A percentile compares a stretch with the other conserved stretches of the same genome.
phyloP scores from a whole-genome alignment of 2,329 filamentous ascomycete species.

The Didymella lethalis region DNA sequence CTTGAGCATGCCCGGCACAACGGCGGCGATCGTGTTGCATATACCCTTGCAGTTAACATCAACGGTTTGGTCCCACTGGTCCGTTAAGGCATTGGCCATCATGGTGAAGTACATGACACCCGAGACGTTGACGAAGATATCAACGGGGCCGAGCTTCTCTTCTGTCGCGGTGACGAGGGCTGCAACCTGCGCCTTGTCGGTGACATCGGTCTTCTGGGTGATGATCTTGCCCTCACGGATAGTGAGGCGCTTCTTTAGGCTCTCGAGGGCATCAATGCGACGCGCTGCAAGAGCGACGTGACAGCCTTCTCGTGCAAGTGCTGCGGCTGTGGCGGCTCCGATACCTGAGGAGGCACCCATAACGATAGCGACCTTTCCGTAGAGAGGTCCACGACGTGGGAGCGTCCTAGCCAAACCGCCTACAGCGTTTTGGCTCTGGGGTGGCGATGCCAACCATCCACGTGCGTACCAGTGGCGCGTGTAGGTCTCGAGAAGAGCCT shows the following conservation, averaged over 20 bases:
- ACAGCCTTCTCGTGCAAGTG: slow-evolving; percentile 74
- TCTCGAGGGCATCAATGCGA: slow-evolving; percentile 72
- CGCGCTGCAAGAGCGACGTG: slow-evolving; percentile 76
- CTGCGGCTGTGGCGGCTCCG: slow-evolving; percentile 74
- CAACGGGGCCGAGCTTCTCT: slow-evolving; percentile 72
- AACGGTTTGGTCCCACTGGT: slow-evolving; percentile 82
- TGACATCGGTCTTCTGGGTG: slow-evolving; percentile 75
- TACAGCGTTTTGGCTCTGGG: slow-evolving; percentile 59
- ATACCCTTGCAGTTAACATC: slow-evolving; percentile 89
- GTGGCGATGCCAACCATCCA: slow-evolving; percentile 75
- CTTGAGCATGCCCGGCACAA: slow-evolving; percentile 74
- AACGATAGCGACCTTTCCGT: slow-evolving; percentile 75
- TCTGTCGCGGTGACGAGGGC: slow-evolving; percentile 67
- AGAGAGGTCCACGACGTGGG: slow-evolving; percentile 65
- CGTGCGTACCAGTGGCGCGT: slow-evolving; percentile 80
- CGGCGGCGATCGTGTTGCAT: slow-evolving; percentile 73
- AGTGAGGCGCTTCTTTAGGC: slow-evolving; percentile 68
- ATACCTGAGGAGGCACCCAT: slow-evolving; percentile 83
- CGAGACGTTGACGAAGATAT: slow-evolving; percentile 81
- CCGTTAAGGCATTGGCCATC: slow-evolving; percentile 77
- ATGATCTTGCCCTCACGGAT: slow-evolving; percentile 70
- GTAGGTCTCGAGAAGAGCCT: slow-evolving; percentile 76
- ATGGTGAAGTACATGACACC: slow-evolving; percentile 91
- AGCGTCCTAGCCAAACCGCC: slow-evolving; percentile 55
- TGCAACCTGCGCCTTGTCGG: slow-evolving; percentile 70